Base-by-base conservation (phyloP, 257 asterid genomes). In the Capsicum chinense region DNA sequence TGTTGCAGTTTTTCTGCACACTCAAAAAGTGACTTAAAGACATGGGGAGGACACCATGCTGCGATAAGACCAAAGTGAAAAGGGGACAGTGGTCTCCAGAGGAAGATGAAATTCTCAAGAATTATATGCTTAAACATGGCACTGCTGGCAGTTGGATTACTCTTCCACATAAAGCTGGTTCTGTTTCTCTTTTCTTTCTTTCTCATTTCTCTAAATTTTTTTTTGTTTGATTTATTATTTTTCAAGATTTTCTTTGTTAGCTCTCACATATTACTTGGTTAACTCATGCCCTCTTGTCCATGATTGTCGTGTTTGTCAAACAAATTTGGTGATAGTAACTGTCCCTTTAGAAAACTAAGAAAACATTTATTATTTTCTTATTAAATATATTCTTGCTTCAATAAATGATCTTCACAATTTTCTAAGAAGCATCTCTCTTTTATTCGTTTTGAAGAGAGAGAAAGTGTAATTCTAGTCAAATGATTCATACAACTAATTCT, bases 1-100 rank as follows among this genome's bases (percentile, higher is more conserved):
- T n/a, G 19, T 39, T 11, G n/a, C 42, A 73, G 9, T 74, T 11
- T 19, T 52, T 70, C 21, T 74, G 81, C 26, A 78, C 47, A 78
- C 63, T 14, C 26, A 54, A 14, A 14, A 76, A 76, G 64, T 76
- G 81, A 52, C 64, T 52, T 74, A 12, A 50, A 47, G 14, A 0
- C 83, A 91, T 92, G 93, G 93, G 90, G 80, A 90, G 94, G 85
- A 89, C 82, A 37, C 90, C 92, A 42, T 91, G 95, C 50, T 91
- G 95, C 86, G 94, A 92, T 57, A 92, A 92, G 88, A 91, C 74
- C 47, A 89, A 88, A 84, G 94, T 92, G 88, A 92, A 88, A 80
- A 91, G 87, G 62, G 94, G 95, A 9, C 89, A 80, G 58, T 92
- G 95, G 95, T 92, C 95, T 68, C 92, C 93, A 21, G 87, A 90